phyloP scores from a whole-genome alignment of 1,139 yeast genomes.

The Spathaspora sp. region DNA sequence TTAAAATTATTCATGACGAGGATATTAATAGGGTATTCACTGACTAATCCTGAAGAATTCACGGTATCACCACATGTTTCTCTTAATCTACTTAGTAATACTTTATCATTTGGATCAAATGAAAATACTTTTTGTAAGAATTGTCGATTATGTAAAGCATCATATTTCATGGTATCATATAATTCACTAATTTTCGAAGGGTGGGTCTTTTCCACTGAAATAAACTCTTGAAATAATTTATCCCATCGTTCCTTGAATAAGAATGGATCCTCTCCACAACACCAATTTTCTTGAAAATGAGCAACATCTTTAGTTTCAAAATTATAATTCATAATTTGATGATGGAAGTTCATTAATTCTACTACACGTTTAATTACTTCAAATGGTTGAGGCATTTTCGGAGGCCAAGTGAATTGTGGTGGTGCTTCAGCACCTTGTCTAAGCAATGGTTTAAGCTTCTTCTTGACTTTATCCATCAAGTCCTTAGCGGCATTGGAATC shows the following conservation, averaged over 20 bases:
- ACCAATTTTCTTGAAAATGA: conserved; percentile 80
- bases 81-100: conserved; percentile 35
- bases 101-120: conserved; percentile 59
- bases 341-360: conserved; percentile 92
- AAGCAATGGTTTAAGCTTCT: conserved; percentile 88
- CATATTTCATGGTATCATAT: conserved; percentile 98
- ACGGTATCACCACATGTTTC: conserved; percentile 44
- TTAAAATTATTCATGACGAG: conserved; percentile 77
- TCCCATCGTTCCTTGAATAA: conserved; percentile 97
- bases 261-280: conserved; percentile 93
- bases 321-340: conserved; percentile 79
- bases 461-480: conserved; percentile 95
- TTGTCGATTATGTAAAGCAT: conserved; percentile 91
- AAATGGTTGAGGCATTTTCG: conserved; percentile 96
- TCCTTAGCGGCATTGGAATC: conserved; percentile 99
- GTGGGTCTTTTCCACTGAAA: conserved; percentile 92
- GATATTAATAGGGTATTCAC: conserved; percentile 77
- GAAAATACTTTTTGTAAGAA: conserved; percentile 82
- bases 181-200: conserved; percentile 96
- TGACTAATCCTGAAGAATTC: conserved; percentile 63
- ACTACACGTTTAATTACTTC: conserved; percentile 91
- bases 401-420: conserved; percentile 99
- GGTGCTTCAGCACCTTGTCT: conserved; percentile 98
- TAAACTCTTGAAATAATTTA: conserved; percentile 88
- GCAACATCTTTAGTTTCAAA: conserved; percentile 66